A percentile compares a stretch with the other conserved stretches of the same genome.
Evolutionary conservation across 768 basidiomycete genomes (phyloP).

Genomic region (Russula foetens): DNA sequence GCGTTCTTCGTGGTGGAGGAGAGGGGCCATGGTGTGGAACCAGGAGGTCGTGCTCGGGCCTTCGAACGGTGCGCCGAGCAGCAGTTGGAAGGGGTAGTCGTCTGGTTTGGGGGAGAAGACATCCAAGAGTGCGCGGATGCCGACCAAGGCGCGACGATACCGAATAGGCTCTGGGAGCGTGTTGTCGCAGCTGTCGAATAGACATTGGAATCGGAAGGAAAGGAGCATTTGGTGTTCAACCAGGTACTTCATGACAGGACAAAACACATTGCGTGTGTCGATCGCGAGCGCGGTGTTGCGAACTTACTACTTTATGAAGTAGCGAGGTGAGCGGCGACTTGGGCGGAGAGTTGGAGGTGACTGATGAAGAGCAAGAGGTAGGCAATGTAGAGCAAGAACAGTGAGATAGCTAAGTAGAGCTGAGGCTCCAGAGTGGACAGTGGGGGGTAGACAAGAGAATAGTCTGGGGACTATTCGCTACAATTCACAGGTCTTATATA

Average conservation of each 20-base stretch:
- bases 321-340: too few relatives aligned
- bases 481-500: too few relatives aligned
- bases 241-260: background rate
- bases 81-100: background rate
- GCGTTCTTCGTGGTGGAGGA: background rate
- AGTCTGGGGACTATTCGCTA: too few relatives aligned
- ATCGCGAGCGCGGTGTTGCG: background rate
- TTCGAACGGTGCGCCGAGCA: slow-evolving; percentile 2
- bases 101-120: slow-evolving; percentile 1
- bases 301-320: too few relatives aligned
- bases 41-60: background rate
- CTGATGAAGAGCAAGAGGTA: too few relatives aligned
- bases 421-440: too few relatives aligned
- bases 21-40: background rate
- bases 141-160: background rate
- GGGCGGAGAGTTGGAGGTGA: too few relatives aligned
- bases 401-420: too few relatives aligned
- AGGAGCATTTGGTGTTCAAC: slow-evolving; percentile 2
- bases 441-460: too few relatives aligned
- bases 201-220: slow-evolving; percentile 2
- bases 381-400: too few relatives aligned
- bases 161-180: background rate
- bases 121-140: background rate
- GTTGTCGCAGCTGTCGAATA: background rate
- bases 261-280: background rate